These are phyloP conservation scores for Suillus weaverae DNA, from an alignment of 768 basidiomycete genomes.

Conservation along the genomic window DNA sequence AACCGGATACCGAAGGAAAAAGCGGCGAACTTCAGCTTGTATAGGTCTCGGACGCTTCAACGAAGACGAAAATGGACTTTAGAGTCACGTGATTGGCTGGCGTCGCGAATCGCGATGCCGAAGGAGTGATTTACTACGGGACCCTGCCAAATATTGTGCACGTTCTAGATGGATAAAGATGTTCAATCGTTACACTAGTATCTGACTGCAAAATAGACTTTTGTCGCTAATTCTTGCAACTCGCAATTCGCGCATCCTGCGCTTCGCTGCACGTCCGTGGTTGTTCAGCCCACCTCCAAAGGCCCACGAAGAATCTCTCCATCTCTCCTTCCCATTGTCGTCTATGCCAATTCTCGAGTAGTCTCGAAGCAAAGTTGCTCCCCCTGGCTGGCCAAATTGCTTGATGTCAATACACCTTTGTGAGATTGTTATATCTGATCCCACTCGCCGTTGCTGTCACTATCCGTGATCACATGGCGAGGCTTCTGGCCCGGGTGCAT, in stretches of 20 bases:
- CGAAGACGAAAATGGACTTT: constrained; percentile 19
- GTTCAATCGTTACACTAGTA: not conserved
- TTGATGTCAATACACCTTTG: not conserved
- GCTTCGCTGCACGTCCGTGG: constrained; percentile 59
- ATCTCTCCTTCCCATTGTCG: constrained; percentile 6
- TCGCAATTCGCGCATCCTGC: constrained; percentile 47
- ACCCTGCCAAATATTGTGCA: not conserved
- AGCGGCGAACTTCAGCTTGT: constrained; percentile 35
- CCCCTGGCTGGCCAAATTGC: constrained; percentile 55
- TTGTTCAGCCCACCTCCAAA: constrained; percentile 75
- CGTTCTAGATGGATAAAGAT: not conserved
- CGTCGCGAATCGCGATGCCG: not conserved
- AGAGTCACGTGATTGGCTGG: constrained; percentile 28
- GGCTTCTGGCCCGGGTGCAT: constrained; percentile 53
- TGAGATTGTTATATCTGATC: not conserved
- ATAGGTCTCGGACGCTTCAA: constrained; percentile 23
- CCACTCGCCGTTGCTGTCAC: constrained; percentile 25
- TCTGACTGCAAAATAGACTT: not conserved
- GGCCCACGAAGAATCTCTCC: constrained; percentile 57
- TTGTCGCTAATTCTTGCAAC: constrained; percentile 35
- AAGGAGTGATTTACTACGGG: not conserved
- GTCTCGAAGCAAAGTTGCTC: constrained; percentile 49
- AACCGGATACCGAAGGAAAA: constrained; percentile 16
- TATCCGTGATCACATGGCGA: constrained; percentile 18
- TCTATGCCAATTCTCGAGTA: constrained; percentile 38